Evolutionary conservation across 2,329 filamentous ascomycete genomes (phyloP).

Genomic region (Emergomyces africanus): DNA sequence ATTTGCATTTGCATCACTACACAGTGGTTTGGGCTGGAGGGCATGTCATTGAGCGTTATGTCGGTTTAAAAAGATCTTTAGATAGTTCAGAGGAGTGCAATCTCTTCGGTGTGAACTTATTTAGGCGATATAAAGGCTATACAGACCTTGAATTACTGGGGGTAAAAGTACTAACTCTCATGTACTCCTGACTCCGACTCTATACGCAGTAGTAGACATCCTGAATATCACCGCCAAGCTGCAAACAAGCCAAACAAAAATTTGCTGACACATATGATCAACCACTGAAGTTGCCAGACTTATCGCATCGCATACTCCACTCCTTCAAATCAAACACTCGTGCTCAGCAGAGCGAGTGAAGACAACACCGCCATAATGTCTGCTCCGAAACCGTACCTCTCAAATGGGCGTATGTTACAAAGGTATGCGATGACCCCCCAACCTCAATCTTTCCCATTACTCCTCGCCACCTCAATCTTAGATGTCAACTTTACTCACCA

Average conservation of each 20-base stretch:
- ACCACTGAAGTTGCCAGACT: background rate
- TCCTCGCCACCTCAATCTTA: background rate
- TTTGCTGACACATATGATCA: background rate
- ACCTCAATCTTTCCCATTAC: background rate
- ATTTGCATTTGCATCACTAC: background rate
- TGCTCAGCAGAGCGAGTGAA: background rate
- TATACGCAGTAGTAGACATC: background rate
- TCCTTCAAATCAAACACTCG: background rate
- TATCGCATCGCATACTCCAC: background rate
- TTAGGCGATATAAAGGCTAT: background rate
- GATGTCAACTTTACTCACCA: background rate
- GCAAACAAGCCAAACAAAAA: background rate
- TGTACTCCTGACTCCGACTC: no score
- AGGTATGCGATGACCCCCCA: background rate
- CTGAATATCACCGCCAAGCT: background rate
- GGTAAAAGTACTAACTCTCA: no score
- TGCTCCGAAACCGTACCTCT: conserved; percentile 8
- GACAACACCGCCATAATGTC: conserved; percentile 19
- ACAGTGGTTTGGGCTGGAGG: no score
- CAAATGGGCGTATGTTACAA: conserved; percentile 1
- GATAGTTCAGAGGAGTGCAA: background rate
- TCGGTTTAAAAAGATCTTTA: no score
- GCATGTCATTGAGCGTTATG: no score
- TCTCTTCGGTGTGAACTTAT: background rate
- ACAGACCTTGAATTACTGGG: background rate